A percentile compares a stretch with the other conserved stretches of the same genome.
phyloP scores from a whole-genome alignment of 192 early-diverging fungal species.

The Pilaira anomala region DNA sequence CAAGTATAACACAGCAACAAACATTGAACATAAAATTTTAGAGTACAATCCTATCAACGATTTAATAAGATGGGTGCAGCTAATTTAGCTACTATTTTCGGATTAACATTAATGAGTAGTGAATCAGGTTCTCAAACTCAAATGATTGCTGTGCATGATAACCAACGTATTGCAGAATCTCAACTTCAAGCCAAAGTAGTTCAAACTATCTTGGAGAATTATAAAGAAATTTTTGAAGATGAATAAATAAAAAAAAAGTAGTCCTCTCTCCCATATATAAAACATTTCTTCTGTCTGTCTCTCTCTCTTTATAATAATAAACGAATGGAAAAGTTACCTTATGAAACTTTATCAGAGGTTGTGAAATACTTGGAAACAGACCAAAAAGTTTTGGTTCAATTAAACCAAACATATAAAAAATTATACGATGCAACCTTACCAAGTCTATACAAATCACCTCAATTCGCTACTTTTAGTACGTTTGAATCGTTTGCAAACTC shows the following conservation, averaged over 20 bases:
- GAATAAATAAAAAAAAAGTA: conserved; percentile 3
- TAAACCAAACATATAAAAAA: neutral
- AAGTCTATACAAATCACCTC: neutral
- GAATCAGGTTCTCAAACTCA: conserved; percentile 21
- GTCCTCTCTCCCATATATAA: too few species aligned
- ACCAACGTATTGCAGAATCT: conserved; percentile 44
- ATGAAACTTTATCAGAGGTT: neutral
- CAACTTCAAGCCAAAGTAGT: conserved; percentile 58
- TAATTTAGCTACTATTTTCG: conserved; percentile 91
- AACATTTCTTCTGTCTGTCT: too few species aligned
- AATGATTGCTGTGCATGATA: conserved; percentile 5
- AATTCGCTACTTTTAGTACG: neutral
- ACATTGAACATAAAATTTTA: conserved; percentile 27
- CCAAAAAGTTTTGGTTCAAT: neutral
- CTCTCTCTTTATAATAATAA: too few species aligned
- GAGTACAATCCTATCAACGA: conserved; percentile 68
- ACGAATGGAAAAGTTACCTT: too few species aligned
- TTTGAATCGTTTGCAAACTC: conserved; percentile 5
- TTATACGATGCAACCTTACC: neutral
- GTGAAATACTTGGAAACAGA: neutral
- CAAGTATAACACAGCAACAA: neutral
- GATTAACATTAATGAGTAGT: conserved; percentile 71
- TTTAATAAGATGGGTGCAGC: conserved; percentile 83
- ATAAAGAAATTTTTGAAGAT: conserved; percentile 61
- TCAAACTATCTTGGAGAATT: conserved; percentile 63